Conservation (phyloP, 192 early-diverging fungal genomes). For the Allomyces javanicus region DNA sequence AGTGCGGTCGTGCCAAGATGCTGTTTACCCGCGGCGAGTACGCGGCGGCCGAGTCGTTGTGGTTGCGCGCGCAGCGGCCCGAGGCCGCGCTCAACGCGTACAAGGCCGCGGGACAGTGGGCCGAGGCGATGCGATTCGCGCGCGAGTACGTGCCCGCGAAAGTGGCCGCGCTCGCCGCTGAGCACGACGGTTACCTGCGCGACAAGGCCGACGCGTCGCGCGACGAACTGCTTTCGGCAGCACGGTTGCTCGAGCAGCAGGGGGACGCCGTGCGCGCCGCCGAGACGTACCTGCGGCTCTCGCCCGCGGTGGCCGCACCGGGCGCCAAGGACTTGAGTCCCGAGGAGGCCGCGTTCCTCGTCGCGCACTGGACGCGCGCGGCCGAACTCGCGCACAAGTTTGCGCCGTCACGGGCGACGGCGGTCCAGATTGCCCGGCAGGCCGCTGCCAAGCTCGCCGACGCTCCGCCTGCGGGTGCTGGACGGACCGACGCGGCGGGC, state of each 20-base stretch:
- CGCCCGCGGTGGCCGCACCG: constrained; percentile 2
- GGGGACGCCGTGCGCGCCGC: constrained; percentile 32
- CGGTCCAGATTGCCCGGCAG: constrained; percentile 13
- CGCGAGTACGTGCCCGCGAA: constrained; percentile 35
- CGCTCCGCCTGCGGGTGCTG: constrained; percentile 20
- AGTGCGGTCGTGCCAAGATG: constrained; percentile 38
- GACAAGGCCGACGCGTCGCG: constrained; percentile 17
- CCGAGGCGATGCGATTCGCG: constrained; percentile 36
- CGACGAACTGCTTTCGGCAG: constrained; percentile 32
- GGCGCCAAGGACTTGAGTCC: constrained; percentile 4
- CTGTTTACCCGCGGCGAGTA: constrained; percentile 34
- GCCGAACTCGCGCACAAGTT: constrained; percentile 39
- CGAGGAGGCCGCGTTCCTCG: constrained; percentile 20
- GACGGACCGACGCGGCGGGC: constrained; percentile 24
- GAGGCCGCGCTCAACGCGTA: constrained; percentile 39
- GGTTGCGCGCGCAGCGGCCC: constrained; percentile 37
- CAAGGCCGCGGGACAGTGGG: constrained; percentile 35
- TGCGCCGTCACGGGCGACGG: constrained; percentile 25
- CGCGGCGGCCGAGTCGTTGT: constrained; percentile 26
- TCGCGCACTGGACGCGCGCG: constrained; percentile 32
- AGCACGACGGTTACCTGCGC: constrained; percentile 24
- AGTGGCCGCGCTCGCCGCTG: constrained; percentile 26
- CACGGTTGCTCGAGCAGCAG: constrained; percentile 31
- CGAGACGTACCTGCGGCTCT: constrained; percentile 39
- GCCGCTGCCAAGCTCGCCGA: background rate